A percentile compares a stretch with the other conserved stretches of the same genome.
phyloP scores from a whole-genome alignment of 1,284 basidiomycete species.

The Leccinum proximum region DNA sequence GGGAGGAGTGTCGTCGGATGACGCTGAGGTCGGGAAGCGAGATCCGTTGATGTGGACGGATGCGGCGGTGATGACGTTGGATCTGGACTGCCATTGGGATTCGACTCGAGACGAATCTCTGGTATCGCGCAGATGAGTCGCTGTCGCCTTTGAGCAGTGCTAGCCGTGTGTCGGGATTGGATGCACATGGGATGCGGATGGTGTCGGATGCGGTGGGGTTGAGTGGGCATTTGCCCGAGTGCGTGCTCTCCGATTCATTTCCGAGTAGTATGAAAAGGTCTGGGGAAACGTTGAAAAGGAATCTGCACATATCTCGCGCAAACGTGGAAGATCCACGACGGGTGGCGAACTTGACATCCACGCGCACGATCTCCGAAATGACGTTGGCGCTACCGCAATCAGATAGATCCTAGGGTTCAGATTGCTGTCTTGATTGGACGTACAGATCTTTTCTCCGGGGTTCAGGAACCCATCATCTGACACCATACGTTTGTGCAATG shows the following conservation, averaged over 20 bases:
- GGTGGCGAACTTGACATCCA: conserved; percentile 37
- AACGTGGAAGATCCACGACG: conserved; percentile 52
- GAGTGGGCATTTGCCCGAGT: conserved; percentile 42
- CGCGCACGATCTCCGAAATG: conserved; percentile 58
- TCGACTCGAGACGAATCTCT: conserved; percentile 52
- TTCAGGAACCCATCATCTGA: conserved; percentile 59
- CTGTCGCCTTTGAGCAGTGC: conserved; percentile 38
- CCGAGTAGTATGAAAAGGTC: conserved; percentile 49
- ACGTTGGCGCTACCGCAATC: conserved; percentile 7
- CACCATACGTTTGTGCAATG: conserved; percentile 48
- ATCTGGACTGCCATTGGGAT: conserved; percentile 22
- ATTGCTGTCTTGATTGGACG: no score
- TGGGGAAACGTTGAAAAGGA: conserved; percentile 51
- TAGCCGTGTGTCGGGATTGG: conserved; percentile 52
- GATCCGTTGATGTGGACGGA: neutral
- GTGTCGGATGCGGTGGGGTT: conserved; percentile 45
- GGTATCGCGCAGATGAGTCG: conserved; percentile 37
- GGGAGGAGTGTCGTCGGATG: conserved; percentile 48
- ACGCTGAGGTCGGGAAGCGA: conserved; percentile 27
- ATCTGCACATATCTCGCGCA: conserved; percentile 49
- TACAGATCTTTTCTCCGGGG: conserved; percentile 35
- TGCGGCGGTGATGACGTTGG: conserved; percentile 19
- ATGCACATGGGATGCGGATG: conserved; percentile 47
- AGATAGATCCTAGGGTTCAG: no score
- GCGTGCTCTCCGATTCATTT: conserved; percentile 45